Evolutionary conservation across 169 alveolate species (phyloP), one percentile per base, ranked within the genome.

Genomic region (Plasmodium knowlesi): DNA sequence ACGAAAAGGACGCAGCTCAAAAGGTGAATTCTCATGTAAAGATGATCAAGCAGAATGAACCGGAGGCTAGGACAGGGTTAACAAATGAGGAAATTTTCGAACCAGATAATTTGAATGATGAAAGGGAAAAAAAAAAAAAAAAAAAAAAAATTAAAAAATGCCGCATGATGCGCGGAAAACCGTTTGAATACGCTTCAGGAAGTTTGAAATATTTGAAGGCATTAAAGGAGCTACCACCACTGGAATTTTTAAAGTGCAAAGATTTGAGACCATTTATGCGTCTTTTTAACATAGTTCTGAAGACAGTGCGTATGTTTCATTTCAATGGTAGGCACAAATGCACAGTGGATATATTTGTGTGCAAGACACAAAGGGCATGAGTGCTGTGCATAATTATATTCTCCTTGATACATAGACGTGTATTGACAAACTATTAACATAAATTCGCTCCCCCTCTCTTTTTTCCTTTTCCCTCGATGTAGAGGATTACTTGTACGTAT

Each of bases 241-340:
- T 85, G 53, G 22, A 73, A 37, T 85, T 85, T 85, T 53, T 73
- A 30, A 73, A 85, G 81, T 85, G 93, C 71, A 85, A 85, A 85
- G 93, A 85, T 32, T 32, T 85, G 78, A 85, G 43, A n/a, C 93
- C 93, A 28, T 85, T 70, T 70, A 32, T 85, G 79, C 84, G 79
- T 32, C 80, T 74, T 43, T 85, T 85, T 85, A 85, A 85, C 50
- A 85, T 85, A 8, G 93, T 74, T 85, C 71, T 85, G 79, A 85
- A 85, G 37, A 41, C 57, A 43, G 79, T 85, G 22, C 25, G 30
- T 54, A 5, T 34, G 28, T 28, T 41, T 30, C 43, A 25, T 70
- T 19, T 14, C 30, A 73, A 74, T 22, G 83, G 93, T 85, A 85
- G 12, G 80, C 30, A 19, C 30, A 19, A 67, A 67, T 25, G 76